Evolutionary conservation across 2,329 filamentous ascomycete species (phyloP).

Genomic region (Aspergillus hiratsukae): DNA sequence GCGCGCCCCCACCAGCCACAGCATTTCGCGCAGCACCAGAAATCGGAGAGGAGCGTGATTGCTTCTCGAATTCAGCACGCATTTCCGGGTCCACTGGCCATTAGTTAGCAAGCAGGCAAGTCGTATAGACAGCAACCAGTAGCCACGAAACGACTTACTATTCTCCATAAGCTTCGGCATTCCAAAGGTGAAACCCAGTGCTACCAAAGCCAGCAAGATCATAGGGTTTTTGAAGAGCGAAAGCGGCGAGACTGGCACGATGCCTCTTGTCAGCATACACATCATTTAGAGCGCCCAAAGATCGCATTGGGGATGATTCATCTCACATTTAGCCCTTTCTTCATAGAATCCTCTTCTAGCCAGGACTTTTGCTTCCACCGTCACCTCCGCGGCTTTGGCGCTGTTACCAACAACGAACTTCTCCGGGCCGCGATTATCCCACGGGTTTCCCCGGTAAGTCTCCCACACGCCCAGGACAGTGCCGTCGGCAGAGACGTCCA

Average conservation of each 20-base stretch:
- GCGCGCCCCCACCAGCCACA: slow-evolving; percentile 52
- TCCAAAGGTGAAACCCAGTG: slow-evolving; percentile 77
- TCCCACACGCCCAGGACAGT: slow-evolving; percentile 66
- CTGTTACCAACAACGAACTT: slow-evolving; percentile 35
- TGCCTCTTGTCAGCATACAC: slow-evolving; percentile 1
- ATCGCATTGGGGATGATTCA: neutral
- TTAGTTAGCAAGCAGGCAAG: neutral
- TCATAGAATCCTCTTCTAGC: slow-evolving; percentile 71
- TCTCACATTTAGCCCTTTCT: slow-evolving; percentile 70
- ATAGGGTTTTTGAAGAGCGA: slow-evolving; percentile 89
- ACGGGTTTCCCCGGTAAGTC: slow-evolving; percentile 84
- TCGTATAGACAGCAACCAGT: neutral
- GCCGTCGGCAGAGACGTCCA: slow-evolving; percentile 56
- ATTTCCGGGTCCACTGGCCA: slow-evolving; percentile 89
- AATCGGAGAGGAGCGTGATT: slow-evolving; percentile 72
- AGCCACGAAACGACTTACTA: slow-evolving; percentile 58
- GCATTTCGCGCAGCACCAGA: slow-evolving; percentile 55
- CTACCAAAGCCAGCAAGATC: slow-evolving; percentile 86
- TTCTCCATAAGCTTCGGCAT: slow-evolving; percentile 96
- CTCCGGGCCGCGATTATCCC: slow-evolving; percentile 70
- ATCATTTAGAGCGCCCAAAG: neutral
- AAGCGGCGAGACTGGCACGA: slow-evolving; percentile 64
- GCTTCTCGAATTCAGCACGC: slow-evolving; percentile 85
- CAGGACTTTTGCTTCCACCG: slow-evolving; percentile 59
- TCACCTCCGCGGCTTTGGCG: slow-evolving; percentile 34